A percentile compares a stretch with the other conserved stretches of the same genome.
Evolutionary conservation across 2,329 filamentous ascomycete genomes (phyloP).

Genomic region (Aspergillus proliferans): DNA sequence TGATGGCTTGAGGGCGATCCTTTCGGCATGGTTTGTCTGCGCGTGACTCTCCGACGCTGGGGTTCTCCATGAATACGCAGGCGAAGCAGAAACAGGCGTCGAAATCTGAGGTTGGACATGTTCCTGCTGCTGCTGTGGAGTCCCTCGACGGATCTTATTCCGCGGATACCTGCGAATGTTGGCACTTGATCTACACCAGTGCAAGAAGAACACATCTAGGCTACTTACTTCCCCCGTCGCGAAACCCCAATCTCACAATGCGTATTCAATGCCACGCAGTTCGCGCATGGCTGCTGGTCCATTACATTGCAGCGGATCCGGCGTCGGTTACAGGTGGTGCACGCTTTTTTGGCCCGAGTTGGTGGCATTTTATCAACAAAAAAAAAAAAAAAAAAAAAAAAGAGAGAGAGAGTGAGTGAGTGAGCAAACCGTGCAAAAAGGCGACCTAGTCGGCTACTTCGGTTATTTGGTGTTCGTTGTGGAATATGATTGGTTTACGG

Average conservation of each 20-base stretch:
- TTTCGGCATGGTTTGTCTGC: not conserved
- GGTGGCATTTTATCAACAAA: not conserved
- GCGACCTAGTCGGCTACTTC: not conserved
- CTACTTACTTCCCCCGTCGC: constrained; percentile 37
- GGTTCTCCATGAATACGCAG: not conserved
- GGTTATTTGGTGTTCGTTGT: not conserved
- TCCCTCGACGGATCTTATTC: constrained; percentile 10
- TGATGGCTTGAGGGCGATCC: not conserved
- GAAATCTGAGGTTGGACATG: not conserved
- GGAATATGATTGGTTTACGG: not conserved
- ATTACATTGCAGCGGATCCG: constrained; percentile 44
- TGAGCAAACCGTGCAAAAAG: not conserved
- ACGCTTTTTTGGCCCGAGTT: constrained; percentile 38
- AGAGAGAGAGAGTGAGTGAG: not conserved
- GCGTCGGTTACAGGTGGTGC: constrained; percentile 40
- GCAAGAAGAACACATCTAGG: constrained; percentile 19
- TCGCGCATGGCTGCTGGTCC: constrained; percentile 38
- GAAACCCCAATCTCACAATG: constrained; percentile 39
- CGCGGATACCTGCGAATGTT: constrained; percentile 13
- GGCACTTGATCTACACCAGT: constrained; percentile 6
- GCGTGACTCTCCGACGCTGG: not conserved
- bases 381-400: no score
- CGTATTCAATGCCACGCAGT: constrained; percentile 33
- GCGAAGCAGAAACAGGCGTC: not conserved
- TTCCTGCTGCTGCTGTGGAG: not conserved